Base-by-base conservation (phyloP, 768 basidiomycete genomes). In the Chalciporus piperatus region DNA sequence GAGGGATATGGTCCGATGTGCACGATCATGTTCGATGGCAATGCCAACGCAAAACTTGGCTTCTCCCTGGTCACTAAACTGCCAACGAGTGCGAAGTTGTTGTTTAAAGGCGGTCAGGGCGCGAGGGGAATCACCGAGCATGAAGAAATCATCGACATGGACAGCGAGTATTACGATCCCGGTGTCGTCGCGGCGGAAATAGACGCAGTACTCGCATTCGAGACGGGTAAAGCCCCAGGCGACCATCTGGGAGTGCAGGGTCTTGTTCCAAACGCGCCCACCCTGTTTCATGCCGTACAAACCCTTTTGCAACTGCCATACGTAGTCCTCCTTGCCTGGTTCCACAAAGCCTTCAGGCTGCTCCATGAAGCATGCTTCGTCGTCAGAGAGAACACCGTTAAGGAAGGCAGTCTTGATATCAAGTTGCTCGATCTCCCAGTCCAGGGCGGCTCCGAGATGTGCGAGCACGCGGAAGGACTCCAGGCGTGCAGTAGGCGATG, bases 381-480 rank as follows among this genome's bases (percentile, higher is more conserved):
- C 63, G 3, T 62, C 52, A 1, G 59, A 59, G 2, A 72, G 55
- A 1, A 58, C 10, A n/a, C 72, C 68, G 53, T 75, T 60, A 1
- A 76, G 64, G 56, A 70, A 77, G 0, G 74, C 71, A 0, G 69
- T 72, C 32, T 73, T 74, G 27, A 76, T 61, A 55, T 77, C 72
- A 5, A 74, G 60, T 37, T 76, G 74, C 7, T 68, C 58, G 1
- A 72, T 55, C 12, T 72, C 71, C 70, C 68, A 76, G 32, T 66
- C 68, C 0, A 63, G 40, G 0, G 49, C 4, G 0, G 71, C 72
- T 0, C 70, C 72, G 8, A 76, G 50, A 19, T 74, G 70, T 0
- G 74, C 59, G 2, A 79, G 55, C 3, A 70, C 56, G 0, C 66
- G 58, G 44, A 74, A 65, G 0, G 74, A 72, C 54, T 76, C 74